These are phyloP conservation scores for Psilocybe subaeruginosa DNA, from an alignment of 768 basidiomycete genomes.

Conservation along the genomic window DNA sequence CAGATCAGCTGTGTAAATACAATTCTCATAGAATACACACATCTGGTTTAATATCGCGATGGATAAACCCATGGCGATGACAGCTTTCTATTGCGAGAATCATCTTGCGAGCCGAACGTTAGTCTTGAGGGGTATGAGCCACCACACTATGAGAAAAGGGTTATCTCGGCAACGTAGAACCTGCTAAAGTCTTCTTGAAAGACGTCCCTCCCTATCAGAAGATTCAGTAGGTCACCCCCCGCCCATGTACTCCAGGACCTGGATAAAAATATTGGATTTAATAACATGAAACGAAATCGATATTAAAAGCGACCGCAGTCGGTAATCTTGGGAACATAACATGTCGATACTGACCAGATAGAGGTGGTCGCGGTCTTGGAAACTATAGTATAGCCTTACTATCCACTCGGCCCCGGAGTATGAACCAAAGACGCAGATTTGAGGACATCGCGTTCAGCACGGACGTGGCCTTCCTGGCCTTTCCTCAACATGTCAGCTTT, in stretches of 20 bases:
- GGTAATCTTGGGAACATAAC: slow-evolving; percentile 27
- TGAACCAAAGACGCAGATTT: slow-evolving; percentile 85
- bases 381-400: slow-evolving; percentile 89
- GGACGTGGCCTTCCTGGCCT: slow-evolving; percentile 96
- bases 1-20: slow-evolving; percentile 18
- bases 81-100: slow-evolving; percentile 91
- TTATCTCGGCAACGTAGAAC: slow-evolving; percentile 94
- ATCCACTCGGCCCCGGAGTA: slow-evolving; percentile 90
- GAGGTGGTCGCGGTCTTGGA: slow-evolving; percentile 93
- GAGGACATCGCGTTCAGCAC: slow-evolving; percentile 92
- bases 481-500: slow-evolving; percentile 94
- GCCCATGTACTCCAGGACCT: slow-evolving; percentile 95
- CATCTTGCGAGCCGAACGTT: slow-evolving; percentile 59
- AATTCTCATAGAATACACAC: slow-evolving; percentile 44
- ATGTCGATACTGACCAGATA: slow-evolving; percentile 72
- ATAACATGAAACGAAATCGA: slow-evolving; percentile 53
- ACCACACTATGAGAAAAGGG: slow-evolving; percentile 15
- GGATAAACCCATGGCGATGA: slow-evolving; percentile 95
- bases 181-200: slow-evolving; percentile 91
- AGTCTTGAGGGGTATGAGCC: slow-evolving; percentile 20
- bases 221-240: slow-evolving; percentile 93
- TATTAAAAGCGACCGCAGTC: no score
- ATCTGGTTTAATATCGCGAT: slow-evolving; percentile 97
- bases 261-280: slow-evolving; percentile 27
- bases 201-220: slow-evolving; percentile 89